phyloP scores from a whole-genome alignment of 495 filamentous ascomycete species.

The Schizothecium vesticola region DNA sequence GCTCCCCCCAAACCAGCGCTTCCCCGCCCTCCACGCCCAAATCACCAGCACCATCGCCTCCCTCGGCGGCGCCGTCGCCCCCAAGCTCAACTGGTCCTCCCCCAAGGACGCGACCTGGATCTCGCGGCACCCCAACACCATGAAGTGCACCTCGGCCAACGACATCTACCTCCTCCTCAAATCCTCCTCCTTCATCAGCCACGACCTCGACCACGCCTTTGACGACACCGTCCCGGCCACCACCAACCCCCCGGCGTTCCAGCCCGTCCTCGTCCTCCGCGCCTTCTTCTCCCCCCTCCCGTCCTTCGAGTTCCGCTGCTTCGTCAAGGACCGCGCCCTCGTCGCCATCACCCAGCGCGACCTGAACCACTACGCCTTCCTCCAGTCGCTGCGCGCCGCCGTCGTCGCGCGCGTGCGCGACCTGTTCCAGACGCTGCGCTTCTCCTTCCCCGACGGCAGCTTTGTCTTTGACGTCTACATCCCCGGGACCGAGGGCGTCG shows the following conservation, averaged over 20 bases:
- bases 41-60: conserved; percentile 72
- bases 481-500: conserved; percentile 57
- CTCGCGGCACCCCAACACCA: conserved; percentile 72
- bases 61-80: conserved; percentile 74
- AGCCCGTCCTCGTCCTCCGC: conserved; percentile 64
- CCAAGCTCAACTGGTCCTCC: conserved; percentile 95
- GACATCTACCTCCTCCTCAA: conserved; percentile 94
- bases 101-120: conserved; percentile 99
- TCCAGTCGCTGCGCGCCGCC: conserved; percentile 57
- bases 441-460: conserved; percentile 73
- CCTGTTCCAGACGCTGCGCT: conserved; percentile 68
- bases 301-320: conserved; percentile 89
- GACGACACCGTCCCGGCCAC: conserved; percentile 57
- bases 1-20: conserved; percentile 41
- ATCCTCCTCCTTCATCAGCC: conserved; percentile 84
- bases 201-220: conserved; percentile 90
- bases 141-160: conserved; percentile 79
- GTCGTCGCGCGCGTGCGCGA: conserved; percentile 57
- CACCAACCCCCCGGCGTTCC: conserved; percentile 24
- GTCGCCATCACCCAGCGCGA: conserved; percentile 87
- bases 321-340: conserved; percentile 72
- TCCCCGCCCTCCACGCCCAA: conserved; percentile 64
- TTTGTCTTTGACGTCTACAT: conserved; percentile 92
- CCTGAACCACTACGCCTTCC: conserved; percentile 81
- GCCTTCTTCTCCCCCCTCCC: conserved; percentile 85